Evolutionary conservation across 2,329 filamentous ascomycete species (phyloP), one percentile per base, ranked within the genome.

Genomic region (Exophiala xenobiotica): DNA sequence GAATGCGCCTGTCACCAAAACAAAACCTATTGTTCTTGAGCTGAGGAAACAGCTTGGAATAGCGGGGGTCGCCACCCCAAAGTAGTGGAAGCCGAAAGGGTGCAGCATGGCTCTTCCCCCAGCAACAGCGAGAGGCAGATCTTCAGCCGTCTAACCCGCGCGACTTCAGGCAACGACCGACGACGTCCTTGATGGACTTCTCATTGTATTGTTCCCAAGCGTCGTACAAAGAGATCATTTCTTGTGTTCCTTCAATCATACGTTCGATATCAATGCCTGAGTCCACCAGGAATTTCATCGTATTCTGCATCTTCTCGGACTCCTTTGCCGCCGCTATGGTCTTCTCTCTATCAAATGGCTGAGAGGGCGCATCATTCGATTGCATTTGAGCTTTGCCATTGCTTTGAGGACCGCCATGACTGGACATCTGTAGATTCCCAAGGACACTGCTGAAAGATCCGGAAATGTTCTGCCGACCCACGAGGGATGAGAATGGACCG

Each of bases 221-320:
- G 64, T 95, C 88, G 66, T 96, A 96, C 57, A 96, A 81, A 3
- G 88, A 91, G 46, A 96, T 88, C 56, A 96, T 80, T 71, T 96
- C 91, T 70, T 96, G 91, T 0, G 88, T 92, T 64, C 87, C 90
- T 69, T 96, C 89, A 44, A 95, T 86, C 68, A 95, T 85, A 24
- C 84, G 86, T 59, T 88, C 83, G 63, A 96, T 87, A 63, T 95
- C 88, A 37, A 96, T 82, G 50, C 83, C 86, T 63, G 88, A 93
- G 65, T 95, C 90, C 1, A 90, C 87, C 50, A 96, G 76, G 86
- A 90, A 96, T 33, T 82, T 80, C 7, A 89, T 80, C 33, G 95
- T 78, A 60, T 86, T 85, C 45, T 81, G 78, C 41, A 88, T 77
- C 46, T 82, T 74, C 73, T 76, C 61, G 81, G 81, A 51, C 73